Percentiles rank a stretch among this genome's conserved stretches.
phyloP scores from a whole-genome alignment of 495 filamentous ascomycete species.

The Hypomontagnella submonticulosa region DNA sequence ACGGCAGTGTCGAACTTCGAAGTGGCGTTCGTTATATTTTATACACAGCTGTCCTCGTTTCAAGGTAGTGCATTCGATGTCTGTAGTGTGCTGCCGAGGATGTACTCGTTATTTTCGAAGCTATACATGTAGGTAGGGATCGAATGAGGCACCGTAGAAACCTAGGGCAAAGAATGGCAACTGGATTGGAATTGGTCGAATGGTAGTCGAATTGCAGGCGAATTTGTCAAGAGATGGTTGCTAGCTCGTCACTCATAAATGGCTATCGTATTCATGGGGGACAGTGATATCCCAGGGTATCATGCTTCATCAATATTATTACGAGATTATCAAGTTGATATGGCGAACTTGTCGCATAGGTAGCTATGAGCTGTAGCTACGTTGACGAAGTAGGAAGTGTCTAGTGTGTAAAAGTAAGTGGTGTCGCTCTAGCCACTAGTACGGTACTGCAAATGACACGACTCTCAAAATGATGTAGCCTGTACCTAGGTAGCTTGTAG shows the following conservation, averaged over 20 bases:
- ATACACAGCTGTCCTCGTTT: slow-evolving; percentile 26
- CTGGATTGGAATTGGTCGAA: neutral
- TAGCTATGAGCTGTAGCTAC: too few relatives aligned
- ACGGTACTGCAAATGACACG: slow-evolving; percentile 39
- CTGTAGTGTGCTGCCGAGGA: slow-evolving; percentile 27
- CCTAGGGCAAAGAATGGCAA: neutral
- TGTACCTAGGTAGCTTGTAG: slow-evolving; percentile 5
- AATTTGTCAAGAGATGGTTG: neutral
- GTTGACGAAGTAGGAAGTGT: too few relatives aligned
- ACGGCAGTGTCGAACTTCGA: neutral
- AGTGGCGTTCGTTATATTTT: neutral
- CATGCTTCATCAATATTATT: too few relatives aligned
- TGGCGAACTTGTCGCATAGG: too few relatives aligned
- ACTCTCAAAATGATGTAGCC: slow-evolving; percentile 19
- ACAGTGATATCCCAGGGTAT: too few relatives aligned
- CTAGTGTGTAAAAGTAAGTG: too few relatives aligned
- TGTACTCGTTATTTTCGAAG: slow-evolving; percentile 22
- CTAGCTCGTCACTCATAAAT: slow-evolving; percentile 8
- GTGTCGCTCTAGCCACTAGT: neutral
- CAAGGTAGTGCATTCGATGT: slow-evolving; percentile 8
- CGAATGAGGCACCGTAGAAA: neutral
- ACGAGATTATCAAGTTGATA: too few relatives aligned
- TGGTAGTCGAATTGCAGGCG: neutral
- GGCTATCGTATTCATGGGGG: neutral
- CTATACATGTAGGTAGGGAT: slow-evolving; percentile 33